Evolutionary conservation across 2,329 filamentous ascomycete genomes (phyloP), one percentile per base, ranked within the genome.

Genomic region (Hortaea sp.): DNA sequence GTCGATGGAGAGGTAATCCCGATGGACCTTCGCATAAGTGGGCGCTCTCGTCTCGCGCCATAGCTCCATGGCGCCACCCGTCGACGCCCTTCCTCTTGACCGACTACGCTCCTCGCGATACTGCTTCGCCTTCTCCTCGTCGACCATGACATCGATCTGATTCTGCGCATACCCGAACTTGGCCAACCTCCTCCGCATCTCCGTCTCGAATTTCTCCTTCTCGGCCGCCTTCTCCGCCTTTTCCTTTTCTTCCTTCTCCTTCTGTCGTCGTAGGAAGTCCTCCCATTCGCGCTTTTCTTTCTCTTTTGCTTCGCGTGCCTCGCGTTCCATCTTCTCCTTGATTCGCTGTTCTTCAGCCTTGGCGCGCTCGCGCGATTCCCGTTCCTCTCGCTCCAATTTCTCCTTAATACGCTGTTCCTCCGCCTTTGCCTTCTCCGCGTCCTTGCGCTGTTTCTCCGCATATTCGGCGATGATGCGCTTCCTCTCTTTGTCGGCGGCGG

Each of bases 111-210:
- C 48, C 6, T 53, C 37, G 49, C 57, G 46, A 44, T 54, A 57
- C 59, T 69, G 62, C 49, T 64, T 62, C 31, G 61, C 62, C 53
- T 70, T 70, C 53, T 72, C 68, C 10, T 70, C 68, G 47, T 71
- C 66, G 41, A 73, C 62, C 53, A 73, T 68, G 32, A 65, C 65
- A 39, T 73, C 67, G 50, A 74, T 73, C 49, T 71, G 68, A 48
- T 69, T 66, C 43, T 71, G 65, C 38, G 70, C 65, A 53, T 70
- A 72, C 41, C 71, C 71, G 11, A 68, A 64, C 44, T 68, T 63
- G 28, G 63, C 57, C 3, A 74, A 61, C 5, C 66, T 63, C 48
- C 68, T 66, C 47, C 66, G 65, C 69, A 74, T 72, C 32, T 63
- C 59, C 11, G 64, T 62, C 42, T 72, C 69, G n/a, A 73, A 55